These are phyloP conservation scores for Sporobolomyces phaffii DNA, from an alignment of 768 basidiomycete genomes.

Conservation along the genomic window DNA sequence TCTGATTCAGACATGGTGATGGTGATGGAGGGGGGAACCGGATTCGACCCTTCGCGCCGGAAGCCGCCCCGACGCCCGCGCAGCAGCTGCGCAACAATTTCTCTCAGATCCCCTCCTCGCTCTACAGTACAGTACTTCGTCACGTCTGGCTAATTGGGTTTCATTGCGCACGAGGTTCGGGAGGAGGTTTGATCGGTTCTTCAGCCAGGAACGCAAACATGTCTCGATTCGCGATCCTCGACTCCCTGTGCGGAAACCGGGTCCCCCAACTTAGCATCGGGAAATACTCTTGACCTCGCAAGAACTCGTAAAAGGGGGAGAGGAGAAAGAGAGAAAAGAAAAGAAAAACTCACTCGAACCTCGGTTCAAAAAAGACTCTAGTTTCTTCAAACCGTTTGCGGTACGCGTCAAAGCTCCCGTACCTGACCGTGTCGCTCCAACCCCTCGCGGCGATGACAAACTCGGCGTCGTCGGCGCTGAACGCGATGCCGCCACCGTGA, in stretches of 20 bases:
- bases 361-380: constrained; percentile 69
- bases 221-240: constrained; percentile 27
- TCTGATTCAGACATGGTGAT: constrained; percentile 4
- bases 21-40: background rate
- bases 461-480: constrained; percentile 70
- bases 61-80: too few relatives aligned
- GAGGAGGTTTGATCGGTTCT: constrained; percentile 23
- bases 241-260: too few relatives aligned
- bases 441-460: constrained; percentile 88
- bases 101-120: too few relatives aligned
- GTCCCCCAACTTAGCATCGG: too few relatives aligned
- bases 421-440: constrained; percentile 92
- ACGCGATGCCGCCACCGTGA: constrained; percentile 51
- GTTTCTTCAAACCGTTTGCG: constrained; percentile 71
- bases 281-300: too few relatives aligned
- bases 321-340: background rate
- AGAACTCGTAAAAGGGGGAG: background rate
- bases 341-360: constrained; percentile 57
- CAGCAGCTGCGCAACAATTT: too few relatives aligned
- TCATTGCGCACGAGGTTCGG: background rate
- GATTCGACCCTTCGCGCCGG: too few relatives aligned
- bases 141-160: too few relatives aligned
- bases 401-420: constrained; percentile 87
- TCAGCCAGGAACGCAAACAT: constrained; percentile 35
- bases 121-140: too few relatives aligned